A percentile compares a stretch with the other conserved stretches of the same genome.
phyloP scores from a whole-genome alignment of 2,329 filamentous ascomycete species.

The Orbilia javanica region DNA sequence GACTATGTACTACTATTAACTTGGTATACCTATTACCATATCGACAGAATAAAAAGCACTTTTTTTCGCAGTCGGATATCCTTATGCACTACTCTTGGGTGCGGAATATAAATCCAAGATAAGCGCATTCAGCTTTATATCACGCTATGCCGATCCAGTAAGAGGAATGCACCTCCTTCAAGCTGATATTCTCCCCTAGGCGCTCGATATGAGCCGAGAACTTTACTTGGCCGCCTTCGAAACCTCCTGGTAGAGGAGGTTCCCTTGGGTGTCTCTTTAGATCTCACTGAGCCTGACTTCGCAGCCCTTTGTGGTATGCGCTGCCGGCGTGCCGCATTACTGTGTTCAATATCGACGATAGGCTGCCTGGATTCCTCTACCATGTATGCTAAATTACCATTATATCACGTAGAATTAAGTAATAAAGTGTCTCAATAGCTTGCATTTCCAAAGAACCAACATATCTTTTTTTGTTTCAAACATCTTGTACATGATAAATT shows the following conservation, averaged over 20 bases:
- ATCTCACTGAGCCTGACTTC: constrained; percentile 33
- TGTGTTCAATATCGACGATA: constrained; percentile 20
- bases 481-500: constrained; percentile 1
- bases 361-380: constrained; percentile 8
- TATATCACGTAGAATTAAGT: constrained; percentile 42
- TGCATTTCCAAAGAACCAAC: constrained; percentile 5
- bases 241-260: constrained; percentile 12
- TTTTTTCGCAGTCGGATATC: constrained; percentile 5
- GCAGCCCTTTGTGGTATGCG: constrained; percentile 36
- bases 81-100: constrained; percentile 19
- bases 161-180: constrained; percentile 32
- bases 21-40: not conserved
- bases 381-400: constrained; percentile 26
- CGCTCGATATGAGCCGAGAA: constrained; percentile 23
- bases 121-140: constrained; percentile 49
- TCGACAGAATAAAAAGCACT: constrained; percentile 2
- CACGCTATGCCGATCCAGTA: constrained; percentile 48
- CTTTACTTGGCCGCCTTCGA: constrained; percentile 17
- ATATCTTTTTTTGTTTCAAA: not conserved
- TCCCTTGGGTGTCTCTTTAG: constrained; percentile 36
- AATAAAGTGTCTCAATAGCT: constrained; percentile 6
- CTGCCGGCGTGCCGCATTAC: constrained; percentile 56
- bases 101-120: constrained; percentile 44
- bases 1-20: not conserved
- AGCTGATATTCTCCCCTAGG: constrained; percentile 30